Base-by-base conservation (phyloP, 768 basidiomycete species). In the Kwoniella botswanensis region DNA sequence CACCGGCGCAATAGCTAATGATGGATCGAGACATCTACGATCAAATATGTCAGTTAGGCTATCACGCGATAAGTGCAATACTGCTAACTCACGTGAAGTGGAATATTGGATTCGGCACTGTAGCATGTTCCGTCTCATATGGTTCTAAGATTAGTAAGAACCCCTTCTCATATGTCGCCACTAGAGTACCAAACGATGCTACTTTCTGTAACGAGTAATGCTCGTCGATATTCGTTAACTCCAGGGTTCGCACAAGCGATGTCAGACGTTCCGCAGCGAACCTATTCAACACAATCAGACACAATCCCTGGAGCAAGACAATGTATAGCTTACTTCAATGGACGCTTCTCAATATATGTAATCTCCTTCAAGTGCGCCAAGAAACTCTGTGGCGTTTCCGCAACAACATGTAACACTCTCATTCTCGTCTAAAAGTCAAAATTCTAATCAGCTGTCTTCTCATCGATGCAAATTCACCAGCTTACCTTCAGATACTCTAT, bases 401-500 rank as follows among this genome's bases (percentile, higher is more conserved):
- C 97, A 15, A 99, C 97, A 71, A 99, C 97, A 82, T 98, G 97
- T 29, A 98, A 86, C n/a, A 99, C 97, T 61, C 97, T 90, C 96
- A 98, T 98, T 65, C 97, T 89, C 18, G 96, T 98, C 95, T 98
- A 76, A 15, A 55, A 9, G 18, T 12, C 68, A 52, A 24, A 13
- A 22, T 22, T 29, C 21, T 15, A 17, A 43, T 72, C 57, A 67
- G 56, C 56, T 67, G 46, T 18, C 24, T 18, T 42, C 15, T 12
- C 7, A 29, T 15, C 21, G 22, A 4, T 43, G 21, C 29, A 17
- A 7, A 43, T 11, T 6, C 41, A 12, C 26, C 50, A 35, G 42
- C 63, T 65, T 46, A 94, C 96, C 88, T 98, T 99, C 63, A 99
- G 88, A 84, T 99, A 99, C 85, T 99, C 97, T 26, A 99, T 94